Evolutionary conservation across 768 basidiomycete genomes (phyloP).

Genomic region (Harrya chromipes): DNA sequence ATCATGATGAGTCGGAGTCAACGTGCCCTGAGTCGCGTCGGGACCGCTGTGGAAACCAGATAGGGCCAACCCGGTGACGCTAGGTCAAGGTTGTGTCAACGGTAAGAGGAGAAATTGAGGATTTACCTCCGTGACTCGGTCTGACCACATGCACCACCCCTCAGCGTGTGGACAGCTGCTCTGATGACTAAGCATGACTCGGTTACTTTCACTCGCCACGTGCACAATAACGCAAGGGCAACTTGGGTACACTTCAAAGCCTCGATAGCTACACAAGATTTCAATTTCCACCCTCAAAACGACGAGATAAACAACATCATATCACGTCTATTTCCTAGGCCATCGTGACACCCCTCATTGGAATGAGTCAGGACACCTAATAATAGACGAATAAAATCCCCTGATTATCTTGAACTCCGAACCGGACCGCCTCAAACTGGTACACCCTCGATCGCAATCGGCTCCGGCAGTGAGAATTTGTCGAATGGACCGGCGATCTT

Average conservation of each 20-base stretch:
- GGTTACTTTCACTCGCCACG: not conserved
- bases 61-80: not conserved
- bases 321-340: not conserved
- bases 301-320: not conserved
- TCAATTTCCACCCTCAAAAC: not conserved
- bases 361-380: not conserved
- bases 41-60: slow-evolving; percentile 11
- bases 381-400: not conserved
- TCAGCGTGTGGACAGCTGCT: not conserved
- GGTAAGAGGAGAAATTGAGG: not conserved
- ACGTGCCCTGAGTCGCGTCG: slow-evolving; percentile 6
- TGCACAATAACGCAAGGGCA: not conserved
- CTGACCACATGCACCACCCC: slow-evolving; percentile 2
- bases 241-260: not conserved
- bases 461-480: slow-evolving; percentile 26
- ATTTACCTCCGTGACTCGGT: not conserved
- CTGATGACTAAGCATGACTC: slow-evolving; percentile 26
- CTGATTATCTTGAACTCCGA: not conserved
- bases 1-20: slow-evolving; percentile 6
- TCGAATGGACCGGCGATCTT: slow-evolving; percentile 55
- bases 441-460: slow-evolving; percentile 16
- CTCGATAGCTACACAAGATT: too few relatives aligned
- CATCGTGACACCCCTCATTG: too few relatives aligned
- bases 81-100: slow-evolving; percentile 2
- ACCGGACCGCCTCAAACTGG: slow-evolving; percentile 9